Conservation (phyloP, 257 asterid genomes). For the Capsicum pubescens region DNA sequence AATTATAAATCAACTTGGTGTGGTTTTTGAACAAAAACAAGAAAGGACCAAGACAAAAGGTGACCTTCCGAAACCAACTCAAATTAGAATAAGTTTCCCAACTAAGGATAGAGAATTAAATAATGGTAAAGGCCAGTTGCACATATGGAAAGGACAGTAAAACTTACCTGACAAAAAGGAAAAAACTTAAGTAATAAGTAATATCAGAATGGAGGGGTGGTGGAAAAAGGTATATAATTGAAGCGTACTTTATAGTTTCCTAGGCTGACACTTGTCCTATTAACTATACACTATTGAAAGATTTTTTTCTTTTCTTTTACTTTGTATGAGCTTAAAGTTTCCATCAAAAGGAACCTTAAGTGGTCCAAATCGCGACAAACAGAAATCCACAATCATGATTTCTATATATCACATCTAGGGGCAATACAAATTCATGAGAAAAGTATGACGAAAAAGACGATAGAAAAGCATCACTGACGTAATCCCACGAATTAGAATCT, state of each 20-base stretch:
- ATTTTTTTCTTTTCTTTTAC: background rate
- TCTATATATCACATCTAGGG: background rate
- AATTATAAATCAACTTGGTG: background rate
- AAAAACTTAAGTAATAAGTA: background rate
- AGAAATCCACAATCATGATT: background rate
- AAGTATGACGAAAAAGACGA: background rate
- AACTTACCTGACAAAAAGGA: background rate
- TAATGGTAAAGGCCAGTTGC: background rate
- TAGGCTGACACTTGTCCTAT: background rate
- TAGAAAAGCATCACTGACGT: too few species aligned
- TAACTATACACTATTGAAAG: background rate
- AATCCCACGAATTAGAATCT: too few species aligned
- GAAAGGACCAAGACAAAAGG: background rate
- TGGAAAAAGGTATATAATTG: background rate
- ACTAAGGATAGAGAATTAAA: background rate
- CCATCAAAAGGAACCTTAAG: background rate
- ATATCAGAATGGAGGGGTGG: background rate
- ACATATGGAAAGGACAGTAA: background rate
- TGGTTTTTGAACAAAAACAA: background rate
- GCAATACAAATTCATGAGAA: background rate
- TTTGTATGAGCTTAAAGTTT: background rate
- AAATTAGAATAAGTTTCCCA: background rate
- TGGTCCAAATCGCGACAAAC: background rate
- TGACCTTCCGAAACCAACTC: background rate
- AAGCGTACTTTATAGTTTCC: background rate